phyloP scores from a whole-genome alignment of 2,329 filamentous ascomycete genomes.

The Neophaeococcomyces aloes region DNA sequence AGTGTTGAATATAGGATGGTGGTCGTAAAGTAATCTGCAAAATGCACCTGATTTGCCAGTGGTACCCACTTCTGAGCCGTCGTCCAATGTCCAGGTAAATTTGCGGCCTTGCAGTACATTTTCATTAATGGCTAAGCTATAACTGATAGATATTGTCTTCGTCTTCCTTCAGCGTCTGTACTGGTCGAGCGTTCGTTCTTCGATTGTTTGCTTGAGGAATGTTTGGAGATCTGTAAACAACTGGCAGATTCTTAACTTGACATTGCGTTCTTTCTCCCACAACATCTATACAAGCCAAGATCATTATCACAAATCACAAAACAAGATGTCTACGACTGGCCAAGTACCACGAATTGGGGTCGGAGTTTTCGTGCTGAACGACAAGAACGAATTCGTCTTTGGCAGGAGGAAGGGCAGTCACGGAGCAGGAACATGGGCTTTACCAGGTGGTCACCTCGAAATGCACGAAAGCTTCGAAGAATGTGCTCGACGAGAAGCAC shows the following conservation, averaged over 20 bases:
- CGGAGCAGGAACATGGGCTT: constrained; percentile 50
- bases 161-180: no score
- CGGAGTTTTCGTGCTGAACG: constrained; percentile 37
- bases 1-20: no score
- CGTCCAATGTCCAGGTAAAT: no score
- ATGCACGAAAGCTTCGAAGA: constrained; percentile 51
- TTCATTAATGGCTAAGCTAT: not conserved
- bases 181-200: no score
- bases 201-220: no score
- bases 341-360: constrained; percentile 35
- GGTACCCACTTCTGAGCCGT: no score
- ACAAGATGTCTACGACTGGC: not conserved
- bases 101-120: not conserved
- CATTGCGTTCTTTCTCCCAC: no score
- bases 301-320: not conserved
- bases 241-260: no score
- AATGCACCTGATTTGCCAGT: no score
- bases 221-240: no score
- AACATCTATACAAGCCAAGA: no score
- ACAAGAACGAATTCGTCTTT: constrained; percentile 32
- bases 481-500: constrained; percentile 56
- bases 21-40: no score
- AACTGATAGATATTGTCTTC: not conserved
- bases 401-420: constrained; percentile 39
- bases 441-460: constrained; percentile 69